Conservation (phyloP, 2,329 filamentous ascomycete genomes). For the Ceratocystis lukuohia region DNA sequence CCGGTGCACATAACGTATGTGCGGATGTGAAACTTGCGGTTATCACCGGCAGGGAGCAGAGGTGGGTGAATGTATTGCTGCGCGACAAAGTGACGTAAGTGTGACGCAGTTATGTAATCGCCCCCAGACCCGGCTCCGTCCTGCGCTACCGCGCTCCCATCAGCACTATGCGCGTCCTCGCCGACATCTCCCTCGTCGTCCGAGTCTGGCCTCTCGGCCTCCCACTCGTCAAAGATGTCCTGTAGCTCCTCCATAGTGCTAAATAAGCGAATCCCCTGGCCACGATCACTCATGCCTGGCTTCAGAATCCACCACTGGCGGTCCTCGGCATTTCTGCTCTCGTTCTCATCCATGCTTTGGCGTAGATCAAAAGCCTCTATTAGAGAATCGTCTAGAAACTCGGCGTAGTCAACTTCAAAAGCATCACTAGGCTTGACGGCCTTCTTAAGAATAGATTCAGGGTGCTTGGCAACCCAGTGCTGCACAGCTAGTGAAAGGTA, state of each 20-base stretch:
- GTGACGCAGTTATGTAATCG: constrained; percentile 63
- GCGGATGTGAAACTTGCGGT: constrained; percentile 86
- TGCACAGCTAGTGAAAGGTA: constrained; percentile 74
- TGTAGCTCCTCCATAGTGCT: constrained; percentile 73
- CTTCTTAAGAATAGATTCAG: constrained; percentile 49
- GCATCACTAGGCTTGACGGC: constrained; percentile 69
- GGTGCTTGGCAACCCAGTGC: constrained; percentile 76
- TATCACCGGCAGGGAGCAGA: constrained; percentile 53
- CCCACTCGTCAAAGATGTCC: constrained; percentile 83
- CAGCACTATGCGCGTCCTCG: constrained; percentile 19
- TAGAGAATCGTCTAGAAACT: constrained; percentile 88
- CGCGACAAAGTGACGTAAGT: constrained; percentile 88
- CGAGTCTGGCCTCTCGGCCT: constrained; percentile 51
- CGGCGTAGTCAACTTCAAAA: constrained; percentile 91
- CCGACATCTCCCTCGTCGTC: constrained; percentile 44
- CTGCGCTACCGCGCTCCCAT: constrained; percentile 10
- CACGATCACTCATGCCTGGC: constrained; percentile 92
- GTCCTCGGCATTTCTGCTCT: constrained; percentile 26
- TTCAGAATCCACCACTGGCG: constrained; percentile 96
- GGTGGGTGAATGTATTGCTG: constrained; percentile 91
- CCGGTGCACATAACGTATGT: constrained; percentile 79
- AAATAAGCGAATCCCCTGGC: constrained; percentile 85
- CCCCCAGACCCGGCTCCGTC: constrained; percentile 28
- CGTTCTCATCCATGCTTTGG: constrained; percentile 61
- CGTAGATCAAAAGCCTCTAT: constrained; percentile 79